Base-by-base conservation (phyloP, 2,329 filamentous ascomycete species). In the Arthroderma sp. region DNA sequence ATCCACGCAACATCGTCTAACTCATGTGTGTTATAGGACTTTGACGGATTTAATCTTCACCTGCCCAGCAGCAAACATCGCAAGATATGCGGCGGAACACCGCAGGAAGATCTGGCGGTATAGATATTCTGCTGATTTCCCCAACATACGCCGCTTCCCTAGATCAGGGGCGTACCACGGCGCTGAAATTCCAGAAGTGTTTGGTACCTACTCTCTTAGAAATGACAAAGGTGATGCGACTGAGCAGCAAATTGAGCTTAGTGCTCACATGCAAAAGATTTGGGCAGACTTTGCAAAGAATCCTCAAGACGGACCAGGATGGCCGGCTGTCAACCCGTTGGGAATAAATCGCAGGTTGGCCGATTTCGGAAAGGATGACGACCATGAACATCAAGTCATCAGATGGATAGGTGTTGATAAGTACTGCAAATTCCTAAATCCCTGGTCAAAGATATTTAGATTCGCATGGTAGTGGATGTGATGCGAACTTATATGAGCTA, bases 241-340 rank as follows among this genome's bases (percentile, higher is more conserved):
- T 2, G 53, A 54, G 3, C 54, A 62, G 42, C 51, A 64, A 44
- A 55, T 55, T 28, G 54, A 55, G 9, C 52, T 65, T 7, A 55
- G 53, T 10, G 49, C 48, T 15, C 49, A 50, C 27, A 60, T 66
- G 54, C 54, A 57, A 42, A 50, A 51, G 9, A 52, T 53, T 0
- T 65, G 62, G 61, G 61, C 60, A 2, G 43, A 50, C 3, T 65
- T 65, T 44, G 62, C 61, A 3, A 61, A 60, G 50, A 57, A 64
- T 45, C 62, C 62, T 3, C n/a, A 36, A 2, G 50, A 49, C 32
- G 63, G 61, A 9, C 62, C 62, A 1, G 62, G 62, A 0, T 65
- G 62, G 62, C 33, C 33, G 10, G 15, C 36, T 6, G 43, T 45
- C 30, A 37, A 37, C 30, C 9, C 38, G 29, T 30, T 45, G 22